A percentile compares a stretch with the other conserved stretches of the same genome.
These are phyloP conservation scores for Taiwanofungus camphoratus DNA, from an alignment of 1,284 basidiomycete species.

Conservation along the genomic window DNA sequence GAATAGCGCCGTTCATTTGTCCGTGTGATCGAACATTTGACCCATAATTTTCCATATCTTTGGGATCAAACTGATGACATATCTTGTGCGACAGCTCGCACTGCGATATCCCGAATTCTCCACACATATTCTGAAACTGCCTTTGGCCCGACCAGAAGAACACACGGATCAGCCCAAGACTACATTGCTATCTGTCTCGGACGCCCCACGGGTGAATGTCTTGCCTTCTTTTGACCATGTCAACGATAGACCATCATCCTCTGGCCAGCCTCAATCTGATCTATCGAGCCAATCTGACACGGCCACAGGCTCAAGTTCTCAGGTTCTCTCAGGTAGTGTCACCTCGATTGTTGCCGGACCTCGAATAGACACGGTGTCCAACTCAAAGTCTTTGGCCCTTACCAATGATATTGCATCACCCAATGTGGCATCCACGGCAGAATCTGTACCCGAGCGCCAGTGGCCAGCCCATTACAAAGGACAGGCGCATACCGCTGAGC, in stretches of 20 bases:
- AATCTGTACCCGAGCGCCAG: background rate
- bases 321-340: background rate
- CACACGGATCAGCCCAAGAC: background rate
- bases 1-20: no score
- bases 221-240: no score
- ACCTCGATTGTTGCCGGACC: no score
- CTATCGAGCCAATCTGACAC: background rate
- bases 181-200: background rate
- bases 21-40: no score
- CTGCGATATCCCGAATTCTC: slow-evolving; percentile 11
- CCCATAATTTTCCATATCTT: background rate
- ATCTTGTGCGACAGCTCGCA: no score
- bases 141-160: slow-evolving; percentile 4
- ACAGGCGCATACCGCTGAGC: slow-evolving; percentile 15
- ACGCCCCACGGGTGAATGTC: no score
- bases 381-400: background rate
- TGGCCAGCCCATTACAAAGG: background rate
- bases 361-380: no score
- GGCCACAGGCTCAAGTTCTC: background rate
- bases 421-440: background rate
- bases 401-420: background rate
- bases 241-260: no score
- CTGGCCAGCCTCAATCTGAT: background rate
- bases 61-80: no score
- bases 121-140: slow-evolving; percentile 16